Evolutionary conservation across 495 filamentous ascomycete species (phyloP).

Genomic region (Daldinia concentrica): DNA sequence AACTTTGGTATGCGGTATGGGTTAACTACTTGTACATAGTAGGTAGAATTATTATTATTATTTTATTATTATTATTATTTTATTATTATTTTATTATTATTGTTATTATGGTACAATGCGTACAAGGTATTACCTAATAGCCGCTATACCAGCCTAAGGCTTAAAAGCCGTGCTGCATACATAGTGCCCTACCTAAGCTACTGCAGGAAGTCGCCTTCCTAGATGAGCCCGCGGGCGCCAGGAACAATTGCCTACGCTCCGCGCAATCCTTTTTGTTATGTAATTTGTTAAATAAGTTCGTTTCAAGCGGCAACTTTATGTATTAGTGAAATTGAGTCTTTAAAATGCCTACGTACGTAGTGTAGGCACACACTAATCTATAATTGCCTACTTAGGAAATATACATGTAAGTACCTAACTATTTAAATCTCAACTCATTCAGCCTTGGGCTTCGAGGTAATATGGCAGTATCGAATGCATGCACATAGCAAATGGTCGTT

Average conservation of each 20-base stretch:
- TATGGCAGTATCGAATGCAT: neutral
- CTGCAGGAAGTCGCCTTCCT: slow-evolving; percentile 27
- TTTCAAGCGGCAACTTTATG: slow-evolving; percentile 16
- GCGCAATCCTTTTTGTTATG: slow-evolving; percentile 28
- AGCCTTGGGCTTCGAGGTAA: neutral
- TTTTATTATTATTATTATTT: neutral
- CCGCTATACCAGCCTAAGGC: slow-evolving; percentile 13
- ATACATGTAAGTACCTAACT: neutral
- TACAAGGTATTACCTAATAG: slow-evolving; percentile 18
- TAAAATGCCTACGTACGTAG: neutral
- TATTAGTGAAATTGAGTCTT: neutral
- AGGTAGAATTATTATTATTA: neutral
- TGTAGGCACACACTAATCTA: neutral
- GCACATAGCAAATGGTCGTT: neutral
- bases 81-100: neutral
- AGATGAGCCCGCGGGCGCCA: slow-evolving; percentile 16
- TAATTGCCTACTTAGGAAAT: too few species aligned
- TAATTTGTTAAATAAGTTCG: slow-evolving; percentile 30
- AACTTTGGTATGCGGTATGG: neutral
- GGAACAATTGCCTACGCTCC: slow-evolving; percentile 20
- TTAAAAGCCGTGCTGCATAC: neutral
- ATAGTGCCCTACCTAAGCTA: neutral
- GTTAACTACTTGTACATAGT: too few species aligned
- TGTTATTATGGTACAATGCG: neutral
- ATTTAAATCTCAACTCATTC: neutral